These are phyloP conservation scores for Pistacia vera DNA, from an alignment of 345 rosid species.

Conservation along the genomic window DNA sequence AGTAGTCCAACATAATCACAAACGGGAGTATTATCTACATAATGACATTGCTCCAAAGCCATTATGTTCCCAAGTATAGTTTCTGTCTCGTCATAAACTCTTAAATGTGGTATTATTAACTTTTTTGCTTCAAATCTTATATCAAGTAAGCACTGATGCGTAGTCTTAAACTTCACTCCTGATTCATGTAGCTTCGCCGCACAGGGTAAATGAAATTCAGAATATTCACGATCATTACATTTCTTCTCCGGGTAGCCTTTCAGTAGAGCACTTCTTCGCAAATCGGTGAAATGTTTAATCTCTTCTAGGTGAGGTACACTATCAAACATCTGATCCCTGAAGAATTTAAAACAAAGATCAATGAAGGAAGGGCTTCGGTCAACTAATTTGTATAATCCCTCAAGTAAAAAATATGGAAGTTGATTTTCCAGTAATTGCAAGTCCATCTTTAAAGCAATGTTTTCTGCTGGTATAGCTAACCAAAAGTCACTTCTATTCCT, in stretches of 20 bases:
- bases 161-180: not conserved
- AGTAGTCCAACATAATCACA: too few relatives aligned
- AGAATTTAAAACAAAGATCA: not conserved
- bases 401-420: not conserved
- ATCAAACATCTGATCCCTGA: not conserved
- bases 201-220: not conserved
- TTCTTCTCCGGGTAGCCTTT: not conserved
- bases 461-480: not conserved
- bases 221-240: too few relatives aligned
- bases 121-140: not conserved
- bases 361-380: not conserved
- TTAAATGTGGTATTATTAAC: not conserved
- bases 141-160: not conserved
- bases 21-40: too few relatives aligned
- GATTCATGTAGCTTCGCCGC: not conserved
- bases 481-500: too few relatives aligned
- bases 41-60: too few relatives aligned
- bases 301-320: not conserved
- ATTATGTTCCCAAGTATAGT: too few relatives aligned
- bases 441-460: not conserved
- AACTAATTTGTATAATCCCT: not conserved
- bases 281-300: not conserved
- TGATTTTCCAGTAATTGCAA: not conserved
- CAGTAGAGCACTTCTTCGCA: not conserved
- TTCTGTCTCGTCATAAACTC: not conserved